phyloP scores from a whole-genome alignment of 257 asterid genomes.

The Ballota nigra region DNA sequence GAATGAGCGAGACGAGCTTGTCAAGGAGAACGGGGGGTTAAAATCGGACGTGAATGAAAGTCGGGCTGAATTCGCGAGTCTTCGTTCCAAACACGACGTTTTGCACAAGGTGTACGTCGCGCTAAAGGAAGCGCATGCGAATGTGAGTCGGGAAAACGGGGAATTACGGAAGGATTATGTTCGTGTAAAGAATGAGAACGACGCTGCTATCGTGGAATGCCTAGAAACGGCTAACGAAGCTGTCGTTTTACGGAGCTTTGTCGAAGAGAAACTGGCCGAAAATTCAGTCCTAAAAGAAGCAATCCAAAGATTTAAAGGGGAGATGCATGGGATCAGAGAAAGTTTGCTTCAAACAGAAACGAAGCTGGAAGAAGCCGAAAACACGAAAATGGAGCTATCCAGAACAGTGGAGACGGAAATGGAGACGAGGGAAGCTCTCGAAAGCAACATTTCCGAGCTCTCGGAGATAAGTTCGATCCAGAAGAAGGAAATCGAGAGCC shows the following conservation, averaged over 20 bases:
- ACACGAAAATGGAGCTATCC: slow-evolving; percentile 44
- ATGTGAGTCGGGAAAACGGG: slow-evolving; percentile 49
- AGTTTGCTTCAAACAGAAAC: slow-evolving; percentile 40
- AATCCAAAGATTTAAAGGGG: slow-evolving; percentile 55
- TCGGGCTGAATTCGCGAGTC: slow-evolving; percentile 35
- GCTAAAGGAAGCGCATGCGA: slow-evolving; percentile 42
- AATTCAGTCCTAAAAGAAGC: slow-evolving; percentile 47
- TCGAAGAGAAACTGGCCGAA: slow-evolving; percentile 49
- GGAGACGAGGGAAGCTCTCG: slow-evolving; percentile 42
- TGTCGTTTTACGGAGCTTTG: slow-evolving; percentile 39
- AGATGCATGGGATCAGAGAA: slow-evolving; percentile 47
- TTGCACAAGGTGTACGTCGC: slow-evolving; percentile 40
- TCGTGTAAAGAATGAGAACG: slow-evolving; percentile 56
- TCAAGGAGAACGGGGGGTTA: slow-evolving; percentile 48
- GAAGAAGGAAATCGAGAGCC: slow-evolving; percentile 56
- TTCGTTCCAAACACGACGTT: slow-evolving; percentile 48
- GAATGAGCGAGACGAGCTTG: slow-evolving; percentile 49
- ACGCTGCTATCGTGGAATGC: slow-evolving; percentile 51
- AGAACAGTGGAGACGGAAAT: slow-evolving; percentile 43
- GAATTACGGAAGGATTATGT: slow-evolving; percentile 44
- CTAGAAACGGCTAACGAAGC: slow-evolving; percentile 42
- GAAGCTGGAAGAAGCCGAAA: slow-evolving; percentile 59
- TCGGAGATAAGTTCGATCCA: slow-evolving; percentile 51
- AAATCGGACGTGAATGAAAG: slow-evolving; percentile 40
- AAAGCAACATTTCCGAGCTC: slow-evolving; percentile 44